phyloP scores from a whole-genome alignment of 1,284 basidiomycete genomes.

The Malassezia yamatoensis region DNA sequence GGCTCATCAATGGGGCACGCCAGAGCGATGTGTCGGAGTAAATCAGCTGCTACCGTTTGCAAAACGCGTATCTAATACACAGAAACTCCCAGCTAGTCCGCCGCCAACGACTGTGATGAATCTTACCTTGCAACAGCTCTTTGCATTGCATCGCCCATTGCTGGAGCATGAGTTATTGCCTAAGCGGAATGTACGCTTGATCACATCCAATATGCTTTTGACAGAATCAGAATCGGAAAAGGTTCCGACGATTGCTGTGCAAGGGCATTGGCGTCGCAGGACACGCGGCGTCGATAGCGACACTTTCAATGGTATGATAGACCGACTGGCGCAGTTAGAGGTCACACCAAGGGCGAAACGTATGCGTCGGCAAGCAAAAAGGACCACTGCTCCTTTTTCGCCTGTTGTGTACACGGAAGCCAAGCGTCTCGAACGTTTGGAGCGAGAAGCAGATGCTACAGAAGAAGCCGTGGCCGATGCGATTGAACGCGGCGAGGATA shows the following conservation, averaged over 20 bases:
- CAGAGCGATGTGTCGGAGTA: no score
- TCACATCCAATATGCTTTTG: constrained; percentile 2
- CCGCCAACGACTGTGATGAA: constrained; percentile 16
- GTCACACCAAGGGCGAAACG: constrained; percentile 6
- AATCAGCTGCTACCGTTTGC: no score
- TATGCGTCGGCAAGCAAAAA: neutral
- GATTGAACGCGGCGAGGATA: constrained; percentile 39
- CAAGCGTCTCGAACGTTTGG: constrained; percentile 5
- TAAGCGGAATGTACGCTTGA: constrained; percentile 5
- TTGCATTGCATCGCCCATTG: constrained; percentile 16
- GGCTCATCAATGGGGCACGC: neutral
- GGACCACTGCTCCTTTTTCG: constrained; percentile 7
- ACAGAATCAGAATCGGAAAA: neutral
- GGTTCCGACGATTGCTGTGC: neutral
- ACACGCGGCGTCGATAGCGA: constrained; percentile 11
- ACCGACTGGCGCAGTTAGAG: constrained; percentile 1
- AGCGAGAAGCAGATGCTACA: constrained; percentile 23
- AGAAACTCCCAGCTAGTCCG: neutral
- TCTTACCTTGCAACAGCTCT: constrained; percentile 13
- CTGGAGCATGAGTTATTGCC: constrained; percentile 17
- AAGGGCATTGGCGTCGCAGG: constrained; percentile 10
- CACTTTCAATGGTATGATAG: constrained; percentile 11
- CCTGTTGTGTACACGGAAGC: constrained; percentile 7
- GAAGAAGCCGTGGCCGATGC: constrained; percentile 39
- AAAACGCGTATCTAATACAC: no score